Conservation (phyloP, 768 basidiomycete genomes). For the Leccinum subgranulosum region DNA sequence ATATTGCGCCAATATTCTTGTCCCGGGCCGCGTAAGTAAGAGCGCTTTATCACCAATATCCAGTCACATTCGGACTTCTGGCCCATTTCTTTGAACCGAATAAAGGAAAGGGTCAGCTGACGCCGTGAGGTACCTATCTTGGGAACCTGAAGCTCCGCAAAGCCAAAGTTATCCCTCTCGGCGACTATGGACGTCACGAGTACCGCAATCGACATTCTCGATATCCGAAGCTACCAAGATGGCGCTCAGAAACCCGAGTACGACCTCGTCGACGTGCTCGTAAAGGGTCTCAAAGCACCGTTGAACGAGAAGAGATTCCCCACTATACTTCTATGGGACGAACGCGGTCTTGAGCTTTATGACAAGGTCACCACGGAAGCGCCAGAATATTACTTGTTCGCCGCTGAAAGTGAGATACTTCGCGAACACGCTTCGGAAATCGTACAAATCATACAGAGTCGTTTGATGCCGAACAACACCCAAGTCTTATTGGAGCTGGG, state of each 20-base stretch:
- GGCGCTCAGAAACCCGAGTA: constrained; percentile 2
- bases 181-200: constrained; percentile 17
- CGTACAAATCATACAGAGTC: constrained; percentile 62
- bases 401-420: constrained; percentile 84
- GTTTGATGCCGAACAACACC: constrained; percentile 19
- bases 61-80: too few species aligned
- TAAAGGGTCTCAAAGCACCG: constrained; percentile 54
- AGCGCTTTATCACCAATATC: too few species aligned
- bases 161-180: neutral
- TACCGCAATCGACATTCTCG: constrained; percentile 18
- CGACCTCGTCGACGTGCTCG: constrained; percentile 47
- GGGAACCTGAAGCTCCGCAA: neutral
- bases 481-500: constrained; percentile 86
- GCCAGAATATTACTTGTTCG: constrained; percentile 87
- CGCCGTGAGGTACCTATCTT: neutral
- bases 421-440: constrained; percentile 72
- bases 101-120: neutral
- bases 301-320: constrained; percentile 65
- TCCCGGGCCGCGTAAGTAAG: too few species aligned
- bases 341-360: constrained; percentile 82
- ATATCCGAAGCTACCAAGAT: constrained; percentile 17
- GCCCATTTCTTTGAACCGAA: too few species aligned
- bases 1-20: too few species aligned
- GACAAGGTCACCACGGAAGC: constrained; percentile 78
- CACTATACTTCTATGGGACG: constrained; percentile 82